phyloP scores from a whole-genome alignment of 495 filamentous ascomycete species.

The Penicillium chermesinum region DNA sequence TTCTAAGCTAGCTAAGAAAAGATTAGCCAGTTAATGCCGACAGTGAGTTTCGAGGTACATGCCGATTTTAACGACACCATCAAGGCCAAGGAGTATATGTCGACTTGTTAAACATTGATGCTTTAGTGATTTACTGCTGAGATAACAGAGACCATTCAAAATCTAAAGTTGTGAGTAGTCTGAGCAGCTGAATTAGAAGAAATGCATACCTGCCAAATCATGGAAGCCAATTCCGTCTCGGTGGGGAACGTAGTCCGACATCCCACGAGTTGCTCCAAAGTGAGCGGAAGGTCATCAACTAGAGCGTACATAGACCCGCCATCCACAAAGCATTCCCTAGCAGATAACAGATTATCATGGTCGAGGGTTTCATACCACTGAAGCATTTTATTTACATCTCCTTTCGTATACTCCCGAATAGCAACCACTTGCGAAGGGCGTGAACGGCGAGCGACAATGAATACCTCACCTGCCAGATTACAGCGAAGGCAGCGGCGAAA shows the following conservation, averaged over 20 bases:
- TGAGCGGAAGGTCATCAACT: conserved; percentile 7
- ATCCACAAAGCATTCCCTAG: conserved; percentile 8
- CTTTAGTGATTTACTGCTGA: background rate
- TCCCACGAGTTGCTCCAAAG: conserved; percentile 10
- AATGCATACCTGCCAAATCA: conserved; percentile 9
- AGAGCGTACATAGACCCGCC: background rate
- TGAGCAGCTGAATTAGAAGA: background rate
- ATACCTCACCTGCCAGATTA: conserved; percentile 7
- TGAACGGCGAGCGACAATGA: conserved; percentile 4
- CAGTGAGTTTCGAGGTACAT: background rate
- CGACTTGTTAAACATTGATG: conserved; percentile 3
- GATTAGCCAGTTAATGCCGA: conserved; percentile 1
- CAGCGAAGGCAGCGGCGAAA: conserved; percentile 4
- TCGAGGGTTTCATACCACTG: background rate
- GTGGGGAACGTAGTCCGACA: conserved; percentile 6
- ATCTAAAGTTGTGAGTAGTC: conserved; percentile 2
- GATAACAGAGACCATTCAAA: conserved; percentile 5
- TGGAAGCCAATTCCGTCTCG: conserved; percentile 11
- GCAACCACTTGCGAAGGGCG: conserved; percentile 1
- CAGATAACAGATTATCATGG: conserved; percentile 9
- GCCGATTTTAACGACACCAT: conserved; percentile 13
- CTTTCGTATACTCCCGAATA: conserved; percentile 3
- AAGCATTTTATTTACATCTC: conserved; percentile 1
- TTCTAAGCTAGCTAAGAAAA: conserved; percentile 7
- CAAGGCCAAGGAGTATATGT: conserved; percentile 8